Conservation (phyloP, 2,329 filamentous ascomycete genomes). For the Anisogramma anomala region DNA sequence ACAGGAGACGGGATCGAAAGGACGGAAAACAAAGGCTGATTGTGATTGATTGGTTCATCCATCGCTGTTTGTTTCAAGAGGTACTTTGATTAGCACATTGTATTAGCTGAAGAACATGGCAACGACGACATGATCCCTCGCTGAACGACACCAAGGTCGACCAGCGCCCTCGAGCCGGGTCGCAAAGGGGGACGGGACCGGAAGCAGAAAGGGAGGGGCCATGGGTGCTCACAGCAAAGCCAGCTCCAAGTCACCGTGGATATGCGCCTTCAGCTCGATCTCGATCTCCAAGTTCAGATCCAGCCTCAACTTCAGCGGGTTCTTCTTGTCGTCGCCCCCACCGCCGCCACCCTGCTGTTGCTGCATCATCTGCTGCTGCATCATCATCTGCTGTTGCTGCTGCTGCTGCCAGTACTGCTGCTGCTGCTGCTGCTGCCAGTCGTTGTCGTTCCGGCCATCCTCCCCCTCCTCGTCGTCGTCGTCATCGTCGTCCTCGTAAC, state of each 20-base stretch:
- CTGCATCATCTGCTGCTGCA: slow-evolving; percentile 21
- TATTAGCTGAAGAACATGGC: slow-evolving; percentile 10
- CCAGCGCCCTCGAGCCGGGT: background rate
- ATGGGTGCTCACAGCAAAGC: slow-evolving; percentile 50
- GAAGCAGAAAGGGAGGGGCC: background rate
- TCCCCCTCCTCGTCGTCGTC: slow-evolving; percentile 14
- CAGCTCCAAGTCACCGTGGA: slow-evolving; percentile 65
- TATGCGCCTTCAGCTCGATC: slow-evolving; percentile 68
- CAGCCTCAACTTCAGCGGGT: slow-evolving; percentile 56
- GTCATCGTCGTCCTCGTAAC: slow-evolving; percentile 11
- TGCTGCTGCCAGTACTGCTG: slow-evolving; percentile 16
- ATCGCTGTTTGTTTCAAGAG: slow-evolving; percentile 12
- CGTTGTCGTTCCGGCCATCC: slow-evolving; percentile 14
- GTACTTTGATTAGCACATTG: slow-evolving; percentile 13
- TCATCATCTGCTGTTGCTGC: slow-evolving; percentile 18
- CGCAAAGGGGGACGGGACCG: background rate
- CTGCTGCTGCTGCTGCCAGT: slow-evolving; percentile 16
- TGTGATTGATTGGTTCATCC: no score
- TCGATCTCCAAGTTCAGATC: slow-evolving; percentile 71
- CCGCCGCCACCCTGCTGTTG: slow-evolving; percentile 23
- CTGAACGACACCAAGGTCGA: background rate
- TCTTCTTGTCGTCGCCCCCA: slow-evolving; percentile 32
- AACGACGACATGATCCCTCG: background rate
- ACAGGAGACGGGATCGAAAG: no score
- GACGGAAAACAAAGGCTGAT: no score